Percentiles rank a stretch among this genome's conserved stretches.
These are phyloP conservation scores for Fusarium solani-melongenae DNA, from an alignment of 2,329 filamentous ascomycete species.

Conservation along the genomic window DNA sequence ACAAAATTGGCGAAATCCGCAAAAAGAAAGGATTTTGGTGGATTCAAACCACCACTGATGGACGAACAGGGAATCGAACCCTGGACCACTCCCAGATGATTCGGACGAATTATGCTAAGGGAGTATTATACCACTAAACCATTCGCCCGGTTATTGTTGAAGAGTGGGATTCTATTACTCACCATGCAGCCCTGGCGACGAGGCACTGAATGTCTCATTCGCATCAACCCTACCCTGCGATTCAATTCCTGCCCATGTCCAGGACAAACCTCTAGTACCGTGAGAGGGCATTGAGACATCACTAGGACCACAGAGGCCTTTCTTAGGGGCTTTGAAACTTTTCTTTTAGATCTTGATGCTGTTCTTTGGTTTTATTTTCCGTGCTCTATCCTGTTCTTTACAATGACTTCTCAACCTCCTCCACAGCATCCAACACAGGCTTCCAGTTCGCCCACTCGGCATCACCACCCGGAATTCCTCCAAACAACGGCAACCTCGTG, in stretches of 20 bases:
- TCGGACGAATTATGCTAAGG: conserved; percentile 42
- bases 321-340: neutral
- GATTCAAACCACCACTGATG: conserved; percentile 36
- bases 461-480: conserved; percentile 67
- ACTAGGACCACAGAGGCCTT: neutral
- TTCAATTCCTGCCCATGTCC: neutral
- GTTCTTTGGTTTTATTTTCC: neutral
- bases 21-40: neutral
- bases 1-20: neutral
- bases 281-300: neutral
- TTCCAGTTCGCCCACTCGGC: conserved; percentile 65
- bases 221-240: neutral
- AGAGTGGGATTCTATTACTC: rapidly evolving
- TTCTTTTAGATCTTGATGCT: neutral
- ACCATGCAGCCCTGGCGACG: neutral
- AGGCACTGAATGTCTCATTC: neutral
- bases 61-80: conserved; percentile 46
- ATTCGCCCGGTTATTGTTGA: conserved; percentile 37
- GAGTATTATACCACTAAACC: conserved; percentile 46
- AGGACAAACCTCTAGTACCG: neutral
- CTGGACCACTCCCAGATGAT: conserved; percentile 43
- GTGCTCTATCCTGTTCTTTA: neutral
- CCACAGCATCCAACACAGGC: conserved; percentile 54
- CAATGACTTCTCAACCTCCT: conserved; percentile 54
- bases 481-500: conserved; percentile 67